Evolutionary conservation across 768 basidiomycete species (phyloP).

Genomic region (Crucibulum laeve): DNA sequence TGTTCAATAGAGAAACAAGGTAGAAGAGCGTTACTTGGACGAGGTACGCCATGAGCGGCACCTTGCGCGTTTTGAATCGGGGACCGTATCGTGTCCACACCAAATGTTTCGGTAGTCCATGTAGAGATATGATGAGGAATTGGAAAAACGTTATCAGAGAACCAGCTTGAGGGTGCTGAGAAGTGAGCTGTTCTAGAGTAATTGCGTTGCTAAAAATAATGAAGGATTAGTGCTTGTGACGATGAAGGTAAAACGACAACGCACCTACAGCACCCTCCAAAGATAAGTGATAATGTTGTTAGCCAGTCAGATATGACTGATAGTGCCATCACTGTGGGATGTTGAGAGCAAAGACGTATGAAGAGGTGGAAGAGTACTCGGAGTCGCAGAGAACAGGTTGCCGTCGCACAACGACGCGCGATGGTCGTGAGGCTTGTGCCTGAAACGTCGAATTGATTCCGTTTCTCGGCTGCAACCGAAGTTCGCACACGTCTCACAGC

Average conservation of each 20-base stretch:
- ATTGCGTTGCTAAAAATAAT: conserved; percentile 60
- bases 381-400: no score
- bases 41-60: conserved; percentile 71
- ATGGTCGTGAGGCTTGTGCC: no score
- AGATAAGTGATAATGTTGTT: conserved; percentile 63
- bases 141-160: conserved; percentile 86
- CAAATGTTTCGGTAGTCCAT: conserved; percentile 66
- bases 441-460: no score
- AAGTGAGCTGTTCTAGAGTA: conserved; percentile 70
- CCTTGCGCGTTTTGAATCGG: conserved; percentile 53
- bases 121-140: conserved; percentile 71
- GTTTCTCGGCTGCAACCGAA: no score
- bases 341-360: neutral
- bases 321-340: neutral
- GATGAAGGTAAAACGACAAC: neutral
- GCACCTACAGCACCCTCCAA: conserved; percentile 88
- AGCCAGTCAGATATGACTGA: neutral
- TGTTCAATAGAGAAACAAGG: conserved; percentile 77
- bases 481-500: no score
- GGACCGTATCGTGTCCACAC: conserved; percentile 47
- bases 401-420: no score
- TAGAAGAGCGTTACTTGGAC: conserved; percentile 83
- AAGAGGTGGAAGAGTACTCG: no score
- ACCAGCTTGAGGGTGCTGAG: conserved; percentile 65
- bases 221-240: neutral